Percentiles rank a stretch among this genome's conserved stretches.
phyloP scores from a whole-genome alignment of 2,329 filamentous ascomycete species.

The Huntiella omanensis region DNA sequence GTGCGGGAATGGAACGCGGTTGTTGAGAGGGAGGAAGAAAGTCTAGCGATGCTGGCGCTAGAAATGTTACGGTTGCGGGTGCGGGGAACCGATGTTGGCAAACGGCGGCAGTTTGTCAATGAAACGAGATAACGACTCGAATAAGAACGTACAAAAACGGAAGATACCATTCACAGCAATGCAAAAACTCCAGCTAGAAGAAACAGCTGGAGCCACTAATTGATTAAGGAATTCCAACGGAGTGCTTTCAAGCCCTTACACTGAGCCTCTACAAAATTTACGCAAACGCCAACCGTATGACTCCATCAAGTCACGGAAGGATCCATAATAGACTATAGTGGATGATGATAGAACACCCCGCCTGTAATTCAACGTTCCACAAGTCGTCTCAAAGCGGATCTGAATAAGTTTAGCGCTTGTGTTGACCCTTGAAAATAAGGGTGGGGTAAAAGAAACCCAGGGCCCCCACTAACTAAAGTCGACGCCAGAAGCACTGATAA shows the following conservation, averaged over 20 bases:
- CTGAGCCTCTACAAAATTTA: background rate
- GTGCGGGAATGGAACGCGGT: too few relatives aligned
- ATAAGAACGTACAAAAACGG: background rate
- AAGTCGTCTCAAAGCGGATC: background rate
- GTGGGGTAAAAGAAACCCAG: background rate
- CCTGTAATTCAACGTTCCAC: background rate
- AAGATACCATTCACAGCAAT: constrained; percentile 7
- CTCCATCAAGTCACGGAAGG: background rate
- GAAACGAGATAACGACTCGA: constrained; percentile 5
- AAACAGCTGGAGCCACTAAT: constrained; percentile 5
- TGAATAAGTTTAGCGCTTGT: background rate
- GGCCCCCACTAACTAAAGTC: background rate
- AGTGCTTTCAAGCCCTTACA: too few relatives aligned
- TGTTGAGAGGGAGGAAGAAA: too few relatives aligned
- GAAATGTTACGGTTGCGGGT: background rate
- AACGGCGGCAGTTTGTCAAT: background rate
- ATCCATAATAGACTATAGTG: constrained; percentile 1
- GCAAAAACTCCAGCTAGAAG: constrained; percentile 3
- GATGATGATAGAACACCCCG: constrained; percentile 1
- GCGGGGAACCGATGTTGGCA: background rate
- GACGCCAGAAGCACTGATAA: background rate
- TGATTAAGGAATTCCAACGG: too few relatives aligned
- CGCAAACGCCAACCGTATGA: background rate
- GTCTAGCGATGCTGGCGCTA: too few relatives aligned
- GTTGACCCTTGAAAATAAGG: background rate